Percentiles rank a stretch among this genome's conserved stretches.
Conservation (phyloP, 2,329 filamentous ascomycete species). For the Tothia fuscella region DNA sequence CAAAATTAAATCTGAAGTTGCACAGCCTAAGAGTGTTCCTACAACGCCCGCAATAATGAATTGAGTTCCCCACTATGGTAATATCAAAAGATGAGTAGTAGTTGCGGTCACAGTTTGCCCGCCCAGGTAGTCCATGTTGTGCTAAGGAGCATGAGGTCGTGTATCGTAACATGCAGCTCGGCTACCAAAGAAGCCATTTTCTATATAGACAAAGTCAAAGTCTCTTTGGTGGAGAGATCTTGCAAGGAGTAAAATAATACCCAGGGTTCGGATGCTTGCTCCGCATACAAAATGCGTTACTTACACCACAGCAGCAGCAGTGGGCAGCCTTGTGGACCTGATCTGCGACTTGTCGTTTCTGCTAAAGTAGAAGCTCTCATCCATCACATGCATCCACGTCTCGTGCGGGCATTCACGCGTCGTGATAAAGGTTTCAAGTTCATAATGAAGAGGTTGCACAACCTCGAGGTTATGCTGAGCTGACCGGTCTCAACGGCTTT, state of each 20-base stretch:
- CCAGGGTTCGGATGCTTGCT: neutral
- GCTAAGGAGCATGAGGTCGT: neutral
- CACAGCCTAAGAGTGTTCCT: no score
- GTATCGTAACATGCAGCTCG: neutral
- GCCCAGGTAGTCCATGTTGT: slow-evolving; percentile 2
- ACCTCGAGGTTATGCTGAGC: no score
- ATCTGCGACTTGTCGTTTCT: slow-evolving; percentile 6
- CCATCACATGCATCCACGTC: neutral
- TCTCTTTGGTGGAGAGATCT: slow-evolving; percentile 4
- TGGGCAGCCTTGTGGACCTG: neutral
- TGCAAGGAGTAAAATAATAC: neutral
- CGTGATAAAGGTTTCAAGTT: no score
- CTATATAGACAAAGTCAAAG: neutral
- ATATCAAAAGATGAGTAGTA: no score
- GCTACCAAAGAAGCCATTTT: neutral
- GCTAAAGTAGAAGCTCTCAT: neutral
- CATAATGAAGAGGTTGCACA: no score
- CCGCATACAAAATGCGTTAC: neutral
- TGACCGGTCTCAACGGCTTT: no score
- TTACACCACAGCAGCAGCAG: neutral
- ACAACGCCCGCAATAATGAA: no score
- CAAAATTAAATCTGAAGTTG: no score
- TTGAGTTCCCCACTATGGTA: no score
- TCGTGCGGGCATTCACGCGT: no score
- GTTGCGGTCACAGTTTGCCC: no score